Base-by-base conservation (phyloP, 345 rosid species). In the Cardamine chenopodiifolia region DNA sequence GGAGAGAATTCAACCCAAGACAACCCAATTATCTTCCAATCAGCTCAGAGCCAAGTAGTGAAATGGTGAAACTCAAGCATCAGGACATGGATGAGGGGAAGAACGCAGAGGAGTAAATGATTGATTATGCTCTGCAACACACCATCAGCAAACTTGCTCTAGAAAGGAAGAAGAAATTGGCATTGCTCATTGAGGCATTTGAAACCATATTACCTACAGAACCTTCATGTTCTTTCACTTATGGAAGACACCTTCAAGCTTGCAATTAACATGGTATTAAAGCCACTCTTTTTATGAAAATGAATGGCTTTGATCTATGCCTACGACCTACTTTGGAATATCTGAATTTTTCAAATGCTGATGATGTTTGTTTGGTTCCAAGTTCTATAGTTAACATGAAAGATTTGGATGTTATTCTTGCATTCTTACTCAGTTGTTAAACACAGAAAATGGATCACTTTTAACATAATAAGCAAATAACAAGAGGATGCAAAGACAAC, bases 91-190 rank as follows among this genome's bases (percentile, higher is more conserved):
- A 82, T 65, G 88, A 79, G 47, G 88, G 82, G 82, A 93, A 79
- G 79, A 83, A 83, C 44, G 59, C 90, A 5, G 88, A 89, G 34
- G 96, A 91, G 74, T 91, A 91, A 96, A 93, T 91, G 98, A 77
- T 80, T 42, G 98, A 93, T 83, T 78, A 84, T 66, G 90, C 94
- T 18, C 92, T 93, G 62, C 88, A 82, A 67, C 83, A 79, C 64
- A 83, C 89, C 4, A 83, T 88, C 45, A 77, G 86, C 53, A 85
- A 83, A 76, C 92, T 91, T 48, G 93, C 85, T 64, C 86, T 88
- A 14, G 84, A 86, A 40, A 79, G 89, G 76, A 87, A 87, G 77
- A 86, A 83, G 78, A 88, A 88, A 70, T 96, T 89, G 61, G 85
- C 85, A 74, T 83, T 91, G 63, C 92, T 93, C n/a, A 85, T 87